Conservation (phyloP, 1,139 yeast species). For the Lodderomyces pseudojiufengensis region DNA sequence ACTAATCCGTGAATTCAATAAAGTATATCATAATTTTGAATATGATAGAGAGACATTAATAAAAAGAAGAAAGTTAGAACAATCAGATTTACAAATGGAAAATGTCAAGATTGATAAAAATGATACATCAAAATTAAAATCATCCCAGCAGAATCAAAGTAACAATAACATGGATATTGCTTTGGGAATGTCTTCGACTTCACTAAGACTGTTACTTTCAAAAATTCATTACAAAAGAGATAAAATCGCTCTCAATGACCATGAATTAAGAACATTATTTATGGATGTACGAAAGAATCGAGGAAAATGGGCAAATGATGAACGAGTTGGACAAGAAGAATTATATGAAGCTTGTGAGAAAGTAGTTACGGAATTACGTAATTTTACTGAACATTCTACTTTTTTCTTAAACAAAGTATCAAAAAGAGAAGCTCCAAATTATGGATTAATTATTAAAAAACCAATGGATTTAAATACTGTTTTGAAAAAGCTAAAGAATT, state of each 20-base stretch:
- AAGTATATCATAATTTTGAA: constrained; percentile 80
- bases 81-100: constrained; percentile 71
- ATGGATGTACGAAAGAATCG: constrained; percentile 92
- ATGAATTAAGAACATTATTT: constrained; percentile 77
- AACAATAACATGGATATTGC: constrained; percentile 14
- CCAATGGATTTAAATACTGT: constrained; percentile 98
- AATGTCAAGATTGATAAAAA: constrained; percentile 15
- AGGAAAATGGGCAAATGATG: constrained; percentile 97
- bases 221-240: constrained; percentile 79
- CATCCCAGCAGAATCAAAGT: constrained; percentile 9
- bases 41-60: constrained; percentile 74
- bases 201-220: constrained; percentile 74
- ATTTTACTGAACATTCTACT: constrained; percentile 94
- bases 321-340: constrained; percentile 94
- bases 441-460: constrained; percentile 79
- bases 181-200: constrained; percentile 63
- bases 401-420: constrained; percentile 93
- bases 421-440: constrained; percentile 96
- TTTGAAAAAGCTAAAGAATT: constrained; percentile 76
- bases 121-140: constrained; percentile 2
- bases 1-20: constrained; percentile 43
- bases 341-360: constrained; percentile 95
- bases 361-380: constrained; percentile 83
- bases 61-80: constrained; percentile 74
- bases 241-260: constrained; percentile 70